Evolutionary conservation across 106 monocot species (phyloP).

Genomic region (Dendrobium officinale): DNA sequence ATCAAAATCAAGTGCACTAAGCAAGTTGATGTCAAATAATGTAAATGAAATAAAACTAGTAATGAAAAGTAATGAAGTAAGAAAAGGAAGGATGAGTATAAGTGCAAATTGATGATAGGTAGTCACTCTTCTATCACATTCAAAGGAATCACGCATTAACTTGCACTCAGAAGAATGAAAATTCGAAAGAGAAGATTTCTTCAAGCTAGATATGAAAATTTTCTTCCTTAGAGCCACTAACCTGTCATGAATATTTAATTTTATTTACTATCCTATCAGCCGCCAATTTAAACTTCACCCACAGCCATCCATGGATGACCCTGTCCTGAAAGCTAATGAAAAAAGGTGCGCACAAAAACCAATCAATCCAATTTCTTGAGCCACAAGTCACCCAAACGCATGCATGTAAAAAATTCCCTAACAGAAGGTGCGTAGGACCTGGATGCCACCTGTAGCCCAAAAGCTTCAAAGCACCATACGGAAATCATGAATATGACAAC

Average conservation of each 20-base stretch:
- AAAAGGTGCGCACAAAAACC: not conserved
- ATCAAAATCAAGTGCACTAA: too few species aligned
- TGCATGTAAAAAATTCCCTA: not conserved
- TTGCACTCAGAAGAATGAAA: not conserved
- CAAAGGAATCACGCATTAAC: not conserved
- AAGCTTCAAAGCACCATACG: not conserved
- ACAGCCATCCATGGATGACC: not conserved
- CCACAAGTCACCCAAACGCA: not conserved
- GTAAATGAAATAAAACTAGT: too few species aligned
- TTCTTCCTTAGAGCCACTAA: not conserved
- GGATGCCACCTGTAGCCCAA: not conserved
- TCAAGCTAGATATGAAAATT: not conserved
- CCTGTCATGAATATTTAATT: not conserved
- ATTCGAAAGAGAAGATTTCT: not conserved
- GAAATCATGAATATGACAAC: not conserved
- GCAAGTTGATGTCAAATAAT: too few species aligned
- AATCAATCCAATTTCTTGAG: not conserved
- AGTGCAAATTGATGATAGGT: not conserved
- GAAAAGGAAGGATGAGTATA: not conserved
- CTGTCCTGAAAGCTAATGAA: too few species aligned
- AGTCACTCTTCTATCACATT: not conserved
- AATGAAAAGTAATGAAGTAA: not conserved
- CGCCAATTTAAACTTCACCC: not conserved
- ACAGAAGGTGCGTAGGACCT: not conserved
- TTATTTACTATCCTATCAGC: not conserved